These are phyloP conservation scores for Colletotrichum theobromicola DNA, from an alignment of 2,329 filamentous ascomycete genomes.

Conservation along the genomic window DNA sequence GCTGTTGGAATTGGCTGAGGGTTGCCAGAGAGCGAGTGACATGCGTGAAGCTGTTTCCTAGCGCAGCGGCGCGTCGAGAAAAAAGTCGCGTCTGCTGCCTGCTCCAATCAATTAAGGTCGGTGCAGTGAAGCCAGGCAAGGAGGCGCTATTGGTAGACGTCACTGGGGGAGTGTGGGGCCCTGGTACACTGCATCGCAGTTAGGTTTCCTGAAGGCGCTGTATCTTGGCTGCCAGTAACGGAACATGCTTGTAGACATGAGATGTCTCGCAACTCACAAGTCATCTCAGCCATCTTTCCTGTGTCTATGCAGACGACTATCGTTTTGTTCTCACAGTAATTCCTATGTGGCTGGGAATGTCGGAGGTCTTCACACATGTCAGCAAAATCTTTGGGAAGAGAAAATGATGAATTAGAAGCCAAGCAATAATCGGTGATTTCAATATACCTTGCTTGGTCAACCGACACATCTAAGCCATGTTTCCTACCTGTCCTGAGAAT, in stretches of 20 bases:
- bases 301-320: too few relatives aligned
- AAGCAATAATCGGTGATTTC: too few relatives aligned
- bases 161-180: neutral
- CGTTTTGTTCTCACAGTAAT: too few relatives aligned
- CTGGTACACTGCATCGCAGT: neutral
- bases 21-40: neutral
- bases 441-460: too few relatives aligned
- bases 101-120: conserved; percentile 10
- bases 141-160: conserved; percentile 13
- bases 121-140: neutral
- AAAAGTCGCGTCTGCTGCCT: conserved; percentile 23
- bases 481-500: too few relatives aligned
- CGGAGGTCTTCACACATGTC: too few relatives aligned
- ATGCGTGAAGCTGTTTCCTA: neutral
- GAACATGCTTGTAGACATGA: neutral
- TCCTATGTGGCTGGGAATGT: too few relatives aligned
- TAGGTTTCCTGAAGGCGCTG: neutral
- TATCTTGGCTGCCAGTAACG: neutral
- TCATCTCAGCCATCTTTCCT: neutral
- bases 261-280: neutral
- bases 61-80: conserved; percentile 9
- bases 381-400: too few relatives aligned
- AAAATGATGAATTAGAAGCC: too few relatives aligned
- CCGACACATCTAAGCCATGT: too few relatives aligned
- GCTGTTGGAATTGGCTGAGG: neutral